A percentile compares a stretch with the other conserved stretches of the same genome.
These are phyloP conservation scores for Madurella mycetomatis DNA, from an alignment of 2,329 filamentous ascomycete genomes.

Conservation along the genomic window DNA sequence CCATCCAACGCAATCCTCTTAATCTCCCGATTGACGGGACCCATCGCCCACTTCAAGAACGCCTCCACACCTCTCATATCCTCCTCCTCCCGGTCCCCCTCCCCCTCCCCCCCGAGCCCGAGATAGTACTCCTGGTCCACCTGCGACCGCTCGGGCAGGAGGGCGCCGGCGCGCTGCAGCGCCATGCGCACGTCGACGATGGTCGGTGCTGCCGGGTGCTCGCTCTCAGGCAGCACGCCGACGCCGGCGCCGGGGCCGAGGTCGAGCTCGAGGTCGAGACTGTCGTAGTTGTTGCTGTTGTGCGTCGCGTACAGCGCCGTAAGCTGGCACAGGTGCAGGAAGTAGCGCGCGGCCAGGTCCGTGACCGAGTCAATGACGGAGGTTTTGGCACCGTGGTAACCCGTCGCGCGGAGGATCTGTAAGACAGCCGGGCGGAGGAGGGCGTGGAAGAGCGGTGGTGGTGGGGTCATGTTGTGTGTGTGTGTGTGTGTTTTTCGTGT, in stretches of 20 bases:
- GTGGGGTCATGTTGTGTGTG: slow-evolving; percentile 40
- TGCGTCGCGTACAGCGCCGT: slow-evolving; percentile 68
- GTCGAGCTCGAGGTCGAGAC: slow-evolving; percentile 2
- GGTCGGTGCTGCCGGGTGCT: slow-evolving; percentile 41
- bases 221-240: slow-evolving; percentile 37
- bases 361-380: slow-evolving; percentile 84
- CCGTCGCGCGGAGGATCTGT: slow-evolving; percentile 85
- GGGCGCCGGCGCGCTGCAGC: slow-evolving; percentile 71
- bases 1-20: slow-evolving; percentile 72
- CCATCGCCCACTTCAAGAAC: slow-evolving; percentile 75
- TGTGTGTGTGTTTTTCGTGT: not conserved
- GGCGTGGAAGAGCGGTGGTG: slow-evolving; percentile 58
- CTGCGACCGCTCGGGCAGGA: slow-evolving; percentile 61
- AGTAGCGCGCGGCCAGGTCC: slow-evolving; percentile 78
- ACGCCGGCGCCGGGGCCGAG: slow-evolving; percentile 34
- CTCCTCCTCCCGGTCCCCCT: slow-evolving; percentile 38
- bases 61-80: slow-evolving; percentile 72
- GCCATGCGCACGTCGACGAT: slow-evolving; percentile 82
- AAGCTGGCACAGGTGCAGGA: slow-evolving; percentile 67
- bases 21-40: slow-evolving; percentile 73
- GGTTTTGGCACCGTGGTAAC: slow-evolving; percentile 78
- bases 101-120: slow-evolving; percentile 38
- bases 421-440: slow-evolving; percentile 83
- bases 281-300: slow-evolving; percentile 60
- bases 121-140: slow-evolving; percentile 64